Evolutionary conservation across 2,329 filamentous ascomycete species (phyloP).

Genomic region (Colletotrichum costaricense): DNA sequence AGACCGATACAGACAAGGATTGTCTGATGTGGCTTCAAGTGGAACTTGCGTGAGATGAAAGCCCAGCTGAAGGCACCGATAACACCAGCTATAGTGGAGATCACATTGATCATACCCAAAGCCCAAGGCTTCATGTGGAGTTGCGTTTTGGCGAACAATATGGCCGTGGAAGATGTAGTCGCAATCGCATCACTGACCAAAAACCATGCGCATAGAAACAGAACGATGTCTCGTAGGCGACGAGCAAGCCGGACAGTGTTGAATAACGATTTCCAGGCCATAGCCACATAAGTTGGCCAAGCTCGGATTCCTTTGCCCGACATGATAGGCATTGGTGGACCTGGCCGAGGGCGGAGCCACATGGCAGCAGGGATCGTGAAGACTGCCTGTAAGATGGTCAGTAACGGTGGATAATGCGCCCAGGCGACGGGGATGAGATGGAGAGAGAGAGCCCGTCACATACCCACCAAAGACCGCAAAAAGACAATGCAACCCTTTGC

Average conservation of each 20-base stretch:
- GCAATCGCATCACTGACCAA: slow-evolving; percentile 93
- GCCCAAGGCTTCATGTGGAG: slow-evolving; percentile 90
- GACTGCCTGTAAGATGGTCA: slow-evolving; percentile 43
- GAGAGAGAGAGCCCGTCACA: not conserved
- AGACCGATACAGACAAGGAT: slow-evolving; percentile 91
- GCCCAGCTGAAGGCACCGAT: slow-evolving; percentile 92
- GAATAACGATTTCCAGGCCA: slow-evolving; percentile 88
- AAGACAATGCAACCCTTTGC: slow-evolving; percentile 85
- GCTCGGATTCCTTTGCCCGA: slow-evolving; percentile 53
- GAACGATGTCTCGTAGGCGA: slow-evolving; percentile 76
- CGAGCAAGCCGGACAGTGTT: slow-evolving; percentile 82
- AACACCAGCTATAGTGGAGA: slow-evolving; percentile 86
- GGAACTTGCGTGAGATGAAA: slow-evolving; percentile 76
- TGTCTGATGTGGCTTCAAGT: slow-evolving; percentile 83
- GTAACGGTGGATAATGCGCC: not conserved
- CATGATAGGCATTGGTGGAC: slow-evolving; percentile 75
- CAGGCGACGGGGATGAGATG: not conserved
- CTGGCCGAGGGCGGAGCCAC: slow-evolving; percentile 89
- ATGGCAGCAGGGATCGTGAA: slow-evolving; percentile 91
- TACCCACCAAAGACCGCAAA: slow-evolving; percentile 94
- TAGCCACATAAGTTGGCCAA: slow-evolving; percentile 79
- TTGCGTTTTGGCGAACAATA: slow-evolving; percentile 94
- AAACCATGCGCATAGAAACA: slow-evolving; percentile 93
- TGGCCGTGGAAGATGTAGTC: slow-evolving; percentile 92
- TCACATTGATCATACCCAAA: slow-evolving; percentile 92